Conservation (phyloP, 169 alveolate genomes). For the Perkinsus olseni region DNA sequence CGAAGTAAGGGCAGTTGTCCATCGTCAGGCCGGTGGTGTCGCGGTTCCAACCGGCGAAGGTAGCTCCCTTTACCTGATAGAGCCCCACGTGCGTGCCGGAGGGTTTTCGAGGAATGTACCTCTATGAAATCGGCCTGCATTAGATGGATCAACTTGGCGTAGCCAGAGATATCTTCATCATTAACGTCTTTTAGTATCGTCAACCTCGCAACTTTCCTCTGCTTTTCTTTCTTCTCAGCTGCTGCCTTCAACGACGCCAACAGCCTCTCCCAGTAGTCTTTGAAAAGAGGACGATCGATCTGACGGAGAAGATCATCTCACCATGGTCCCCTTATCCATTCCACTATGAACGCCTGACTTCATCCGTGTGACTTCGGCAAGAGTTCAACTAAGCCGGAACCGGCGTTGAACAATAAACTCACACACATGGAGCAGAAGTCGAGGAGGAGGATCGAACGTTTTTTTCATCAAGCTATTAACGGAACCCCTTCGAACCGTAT, state of each 20-base stretch:
- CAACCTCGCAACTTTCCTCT: not conserved
- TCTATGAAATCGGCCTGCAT: not conserved
- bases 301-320: not conserved
- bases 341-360: too few species aligned
- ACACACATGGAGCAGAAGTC: too few species aligned
- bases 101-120: not conserved
- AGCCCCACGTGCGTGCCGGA: not conserved
- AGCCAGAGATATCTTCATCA: not conserved
- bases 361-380: too few species aligned
- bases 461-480: too few species aligned
- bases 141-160: not conserved
- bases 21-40: not conserved
- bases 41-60: not conserved
- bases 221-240: not conserved
- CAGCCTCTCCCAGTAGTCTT: not conserved
- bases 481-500: too few species aligned
- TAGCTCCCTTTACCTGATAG: not conserved
- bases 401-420: too few species aligned
- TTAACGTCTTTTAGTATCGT: not conserved
- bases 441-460: too few species aligned
- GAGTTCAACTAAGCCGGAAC: too few species aligned
- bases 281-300: not conserved
- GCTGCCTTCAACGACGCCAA: not conserved
- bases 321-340: too few species aligned
- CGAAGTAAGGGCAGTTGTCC: not conserved